Conservation (phyloP, 2,329 filamentous ascomycete species). For the Cladosporium cucumerinum region DNA sequence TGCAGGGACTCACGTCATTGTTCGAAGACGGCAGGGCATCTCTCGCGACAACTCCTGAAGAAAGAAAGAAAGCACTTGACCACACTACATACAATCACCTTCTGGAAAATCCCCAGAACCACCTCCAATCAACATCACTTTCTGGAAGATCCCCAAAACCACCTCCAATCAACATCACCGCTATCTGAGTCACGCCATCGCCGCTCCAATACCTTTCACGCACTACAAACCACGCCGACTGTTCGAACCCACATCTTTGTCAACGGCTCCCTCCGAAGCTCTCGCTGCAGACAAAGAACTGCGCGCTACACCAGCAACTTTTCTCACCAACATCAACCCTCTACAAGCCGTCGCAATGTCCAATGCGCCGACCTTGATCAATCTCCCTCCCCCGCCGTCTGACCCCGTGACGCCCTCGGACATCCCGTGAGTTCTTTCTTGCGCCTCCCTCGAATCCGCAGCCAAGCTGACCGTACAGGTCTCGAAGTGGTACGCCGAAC, state of each 20-base stretch:
- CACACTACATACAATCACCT: not conserved
- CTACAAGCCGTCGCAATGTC: constrained; percentile 28
- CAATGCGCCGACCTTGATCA: constrained; percentile 67
- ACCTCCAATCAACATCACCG: not conserved
- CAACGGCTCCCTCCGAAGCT: not conserved
- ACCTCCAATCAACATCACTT: not conserved
- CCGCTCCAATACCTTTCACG: not conserved
- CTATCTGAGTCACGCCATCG: not conserved
- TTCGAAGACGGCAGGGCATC: not conserved
- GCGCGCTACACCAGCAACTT: not conserved
- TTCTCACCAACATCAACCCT: not conserved
- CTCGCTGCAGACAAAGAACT: not conserved
- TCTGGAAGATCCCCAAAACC: no score
- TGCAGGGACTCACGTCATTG: constrained; percentile 6
- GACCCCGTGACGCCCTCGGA: constrained; percentile 85
- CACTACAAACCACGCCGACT: not conserved
- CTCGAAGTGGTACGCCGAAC: constrained; percentile 78
- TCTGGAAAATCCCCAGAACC: no score
- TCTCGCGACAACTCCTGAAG: not conserved
- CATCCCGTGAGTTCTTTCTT: constrained; percentile 66
- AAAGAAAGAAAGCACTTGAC: not conserved
- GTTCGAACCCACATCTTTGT: not conserved
- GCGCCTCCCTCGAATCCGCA: not conserved
- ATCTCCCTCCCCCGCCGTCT: constrained; percentile 76
- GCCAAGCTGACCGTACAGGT: constrained; percentile 20